These are phyloP conservation scores for Blakeslea trispora DNA, from an alignment of 371 early-diverging fungal species.

Conservation along the genomic window DNA sequence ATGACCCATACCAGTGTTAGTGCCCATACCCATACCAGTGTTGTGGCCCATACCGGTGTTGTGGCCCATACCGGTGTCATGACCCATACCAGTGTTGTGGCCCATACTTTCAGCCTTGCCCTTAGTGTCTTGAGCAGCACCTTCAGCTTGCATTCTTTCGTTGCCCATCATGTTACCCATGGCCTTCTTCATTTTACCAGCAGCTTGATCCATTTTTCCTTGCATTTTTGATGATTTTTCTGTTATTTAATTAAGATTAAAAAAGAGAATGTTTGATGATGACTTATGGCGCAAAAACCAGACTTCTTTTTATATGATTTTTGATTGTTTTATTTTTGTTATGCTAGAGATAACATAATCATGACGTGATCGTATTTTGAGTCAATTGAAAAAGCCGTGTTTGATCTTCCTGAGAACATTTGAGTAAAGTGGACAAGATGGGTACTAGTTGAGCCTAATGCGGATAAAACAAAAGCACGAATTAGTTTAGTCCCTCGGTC, in stretches of 20 bases:
- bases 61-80: background rate
- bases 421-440: constrained; percentile 31
- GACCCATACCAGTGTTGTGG: background rate
- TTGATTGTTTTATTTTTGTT: too few relatives aligned
- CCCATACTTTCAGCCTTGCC: background rate
- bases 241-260: background rate
- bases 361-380: background rate
- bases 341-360: background rate
- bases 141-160: constrained; percentile 19
- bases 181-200: constrained; percentile 25
- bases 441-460: constrained; percentile 42
- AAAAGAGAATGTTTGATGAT: constrained; percentile 20
- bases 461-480: constrained; percentile 2
- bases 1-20: background rate
- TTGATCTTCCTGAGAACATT: constrained; percentile 38
- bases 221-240: constrained; percentile 14
- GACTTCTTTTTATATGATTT: constrained; percentile 1
- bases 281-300: background rate
- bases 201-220: constrained; percentile 5
- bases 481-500: background rate
- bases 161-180: constrained; percentile 26
- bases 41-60: background rate
- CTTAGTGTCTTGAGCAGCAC: constrained; percentile 5
- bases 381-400: constrained; percentile 17
- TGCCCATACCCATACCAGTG: background rate